Conservation (phyloP, 2,329 filamentous ascomycete species). For the Fusarium paranaense region DNA sequence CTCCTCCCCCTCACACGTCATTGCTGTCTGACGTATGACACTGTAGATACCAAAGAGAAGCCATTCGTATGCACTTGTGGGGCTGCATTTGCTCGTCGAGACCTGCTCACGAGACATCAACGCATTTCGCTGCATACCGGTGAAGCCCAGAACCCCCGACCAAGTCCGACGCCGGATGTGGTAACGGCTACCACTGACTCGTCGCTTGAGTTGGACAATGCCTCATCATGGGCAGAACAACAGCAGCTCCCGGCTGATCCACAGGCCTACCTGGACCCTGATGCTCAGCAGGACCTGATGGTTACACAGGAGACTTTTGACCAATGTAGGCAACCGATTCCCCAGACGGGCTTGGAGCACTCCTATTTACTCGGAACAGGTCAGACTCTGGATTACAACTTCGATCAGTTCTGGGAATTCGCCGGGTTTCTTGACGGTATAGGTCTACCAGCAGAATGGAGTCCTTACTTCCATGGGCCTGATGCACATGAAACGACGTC, state of each 20-base stretch:
- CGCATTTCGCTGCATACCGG: conserved; percentile 52
- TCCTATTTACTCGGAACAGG: not conserved
- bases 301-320: not conserved
- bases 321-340: not conserved
- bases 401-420: conserved; percentile 53
- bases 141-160: conserved; percentile 37
- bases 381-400: conserved; percentile 5
- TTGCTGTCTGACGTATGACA: not conserved
- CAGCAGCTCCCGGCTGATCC: not conserved
- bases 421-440: conserved; percentile 53
- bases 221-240: conserved; percentile 9
- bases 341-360: not conserved
- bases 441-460: conserved; percentile 53
- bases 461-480: conserved; percentile 50
- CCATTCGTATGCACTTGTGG: conserved; percentile 59
- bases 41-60: conserved; percentile 60
- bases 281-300: not conserved
- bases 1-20: not conserved
- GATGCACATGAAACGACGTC: conserved; percentile 10
- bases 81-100: conserved; percentile 57
- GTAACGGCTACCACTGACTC: conserved; percentile 1
- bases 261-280: not conserved
- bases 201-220: conserved; percentile 7
- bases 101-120: conserved; percentile 58
- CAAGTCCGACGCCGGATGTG: conserved; percentile 35